These are phyloP conservation scores for Claviceps purpurea DNA, from an alignment of 2,329 filamentous ascomycete species.

Conservation along the genomic window DNA sequence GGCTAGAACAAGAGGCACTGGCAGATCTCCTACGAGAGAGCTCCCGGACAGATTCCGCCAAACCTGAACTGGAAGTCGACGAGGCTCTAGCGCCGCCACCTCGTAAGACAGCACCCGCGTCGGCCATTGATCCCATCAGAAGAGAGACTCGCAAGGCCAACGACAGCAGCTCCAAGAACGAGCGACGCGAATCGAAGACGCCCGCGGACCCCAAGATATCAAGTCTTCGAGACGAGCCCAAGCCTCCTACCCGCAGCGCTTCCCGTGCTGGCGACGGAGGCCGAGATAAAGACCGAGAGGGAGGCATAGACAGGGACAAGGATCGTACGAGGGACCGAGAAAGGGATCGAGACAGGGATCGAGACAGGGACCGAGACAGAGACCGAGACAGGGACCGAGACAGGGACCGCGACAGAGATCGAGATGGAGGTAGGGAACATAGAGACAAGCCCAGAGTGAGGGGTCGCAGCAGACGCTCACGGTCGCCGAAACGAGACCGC, in stretches of 20 bases:
- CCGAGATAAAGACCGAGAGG: neutral
- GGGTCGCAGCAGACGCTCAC: constrained; percentile 22
- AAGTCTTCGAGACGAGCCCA: constrained; percentile 15
- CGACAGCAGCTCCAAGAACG: constrained; percentile 18
- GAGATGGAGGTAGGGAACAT: neutral
- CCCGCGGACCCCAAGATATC: constrained; percentile 16
- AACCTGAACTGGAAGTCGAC: constrained; percentile 43
- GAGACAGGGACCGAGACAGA: neutral
- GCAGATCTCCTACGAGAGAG: constrained; percentile 47
- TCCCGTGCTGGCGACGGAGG: constrained; percentile 14
- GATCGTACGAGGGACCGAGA: neutral
- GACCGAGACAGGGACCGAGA: neutral
- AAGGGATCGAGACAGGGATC: neutral
- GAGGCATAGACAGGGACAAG: neutral
- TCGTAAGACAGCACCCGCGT: constrained; percentile 36
- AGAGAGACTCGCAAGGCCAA: constrained; percentile 27
- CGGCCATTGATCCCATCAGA: constrained; percentile 44
- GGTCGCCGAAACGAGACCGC: constrained; percentile 23
- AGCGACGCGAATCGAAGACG: constrained; percentile 18
- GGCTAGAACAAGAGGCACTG: constrained; percentile 44
- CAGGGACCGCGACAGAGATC: neutral
- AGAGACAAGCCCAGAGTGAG: constrained; percentile 16
- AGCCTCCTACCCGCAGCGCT: constrained; percentile 18
- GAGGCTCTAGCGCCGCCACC: constrained; percentile 42
- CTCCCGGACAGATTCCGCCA: constrained; percentile 32